Percentiles rank a stretch among this genome's conserved stretches.
phyloP scores from a whole-genome alignment of 495 filamentous ascomycete species.

The Penicillium canariense region DNA sequence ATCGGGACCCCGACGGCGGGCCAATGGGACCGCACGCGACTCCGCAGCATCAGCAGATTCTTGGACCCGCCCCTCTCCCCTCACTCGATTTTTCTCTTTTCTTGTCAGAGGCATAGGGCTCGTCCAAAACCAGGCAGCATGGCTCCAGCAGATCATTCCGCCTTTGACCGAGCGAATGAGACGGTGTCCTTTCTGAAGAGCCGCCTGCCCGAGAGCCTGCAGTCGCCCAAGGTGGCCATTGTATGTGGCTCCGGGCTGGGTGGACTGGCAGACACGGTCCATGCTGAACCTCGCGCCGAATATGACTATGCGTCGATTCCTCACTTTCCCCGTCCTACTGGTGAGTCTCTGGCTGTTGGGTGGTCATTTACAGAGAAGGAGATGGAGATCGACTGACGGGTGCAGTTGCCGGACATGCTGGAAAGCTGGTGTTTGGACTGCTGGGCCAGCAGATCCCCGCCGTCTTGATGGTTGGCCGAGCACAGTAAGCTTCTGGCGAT shows the following conservation, averaged over 20 bases:
- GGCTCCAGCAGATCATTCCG: conserved; percentile 17
- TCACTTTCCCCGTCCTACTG: conserved; percentile 63
- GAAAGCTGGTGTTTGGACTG: conserved; percentile 69
- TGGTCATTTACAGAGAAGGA: background rate
- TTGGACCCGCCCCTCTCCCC: background rate
- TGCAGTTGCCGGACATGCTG: conserved; percentile 67
- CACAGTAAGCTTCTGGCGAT: conserved; percentile 56
- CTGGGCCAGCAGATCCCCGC: conserved; percentile 57
- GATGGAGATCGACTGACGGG: conserved; percentile 1
- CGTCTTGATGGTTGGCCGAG: conserved; percentile 71
- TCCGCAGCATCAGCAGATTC: conserved; percentile 19
- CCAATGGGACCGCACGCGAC: conserved; percentile 13
- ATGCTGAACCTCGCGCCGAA: conserved; percentile 51
- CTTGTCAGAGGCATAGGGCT: background rate
- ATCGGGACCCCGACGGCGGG: background rate
- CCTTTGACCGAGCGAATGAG: conserved; percentile 39
- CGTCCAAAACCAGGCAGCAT: conserved; percentile 2
- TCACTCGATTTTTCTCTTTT: background rate
- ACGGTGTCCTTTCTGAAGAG: conserved; percentile 37
- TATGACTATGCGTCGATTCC: conserved; percentile 63
- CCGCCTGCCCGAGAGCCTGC: conserved; percentile 44
- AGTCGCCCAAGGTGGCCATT: conserved; percentile 61
- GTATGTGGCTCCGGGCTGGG: conserved; percentile 74
- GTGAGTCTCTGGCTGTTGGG: conserved; percentile 38
- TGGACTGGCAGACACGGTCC: conserved; percentile 60